Percentiles rank a stretch among this genome's conserved stretches.
Evolutionary conservation across 2,329 filamentous ascomycete species (phyloP).

Genomic region (Dactylellina leptospora): DNA sequence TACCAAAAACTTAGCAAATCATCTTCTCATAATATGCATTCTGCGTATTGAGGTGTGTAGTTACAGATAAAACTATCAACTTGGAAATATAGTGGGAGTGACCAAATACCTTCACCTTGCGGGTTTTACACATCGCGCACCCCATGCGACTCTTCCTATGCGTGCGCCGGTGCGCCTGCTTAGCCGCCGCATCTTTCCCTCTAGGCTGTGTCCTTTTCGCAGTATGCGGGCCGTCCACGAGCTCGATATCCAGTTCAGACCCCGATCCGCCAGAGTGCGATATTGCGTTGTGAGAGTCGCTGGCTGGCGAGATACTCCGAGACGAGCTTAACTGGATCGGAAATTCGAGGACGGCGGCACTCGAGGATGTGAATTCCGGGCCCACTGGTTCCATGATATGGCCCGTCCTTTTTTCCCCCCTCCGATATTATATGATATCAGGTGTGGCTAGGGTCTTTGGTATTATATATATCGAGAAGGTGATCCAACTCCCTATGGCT

Average conservation of each 20-base stretch:
- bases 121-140: slow-evolving; percentile 48
- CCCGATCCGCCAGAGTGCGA: slow-evolving; percentile 12
- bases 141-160: slow-evolving; percentile 51
- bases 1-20: not conserved
- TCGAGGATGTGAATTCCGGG: slow-evolving; percentile 5
- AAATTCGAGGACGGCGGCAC: slow-evolving; percentile 20
- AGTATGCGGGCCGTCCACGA: slow-evolving; percentile 3
- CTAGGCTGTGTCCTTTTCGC: slow-evolving; percentile 9
- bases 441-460: not conserved
- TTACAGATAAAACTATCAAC: not conserved
- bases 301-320: not conserved
- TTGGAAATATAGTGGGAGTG: not conserved
- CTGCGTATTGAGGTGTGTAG: not conserved
- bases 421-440: not conserved
- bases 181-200: slow-evolving; percentile 30
- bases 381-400: slow-evolving; percentile 25
- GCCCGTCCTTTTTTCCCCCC: not conserved
- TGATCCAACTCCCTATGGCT: not conserved
- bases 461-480: slow-evolving; percentile 14
- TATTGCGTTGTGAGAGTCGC: slow-evolving; percentile 2
- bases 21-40: not conserved
- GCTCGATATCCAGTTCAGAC: slow-evolving; percentile 32
- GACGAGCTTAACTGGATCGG: slow-evolving; percentile 16
- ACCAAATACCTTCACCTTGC: slow-evolving; percentile 51
- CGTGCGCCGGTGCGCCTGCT: slow-evolving; percentile 45